Evolutionary conservation across 2,329 filamentous ascomycete genomes (phyloP), one percentile per base, ranked within the genome.

Genomic region (Exophiala sideris): DNA sequence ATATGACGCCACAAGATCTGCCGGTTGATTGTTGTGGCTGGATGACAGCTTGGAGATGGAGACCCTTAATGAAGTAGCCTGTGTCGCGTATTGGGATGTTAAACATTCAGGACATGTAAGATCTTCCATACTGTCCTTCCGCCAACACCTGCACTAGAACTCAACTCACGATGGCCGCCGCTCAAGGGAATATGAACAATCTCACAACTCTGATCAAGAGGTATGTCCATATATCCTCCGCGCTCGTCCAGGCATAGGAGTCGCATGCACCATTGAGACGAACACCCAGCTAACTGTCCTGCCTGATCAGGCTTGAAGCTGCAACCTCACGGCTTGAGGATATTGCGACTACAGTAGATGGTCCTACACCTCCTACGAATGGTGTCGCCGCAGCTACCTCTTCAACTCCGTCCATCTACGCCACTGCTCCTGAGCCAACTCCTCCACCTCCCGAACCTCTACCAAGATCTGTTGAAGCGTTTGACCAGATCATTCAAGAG

Each of bases 201-300:
- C 78, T 99, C 60, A 95, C 91, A 34, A 99, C 94, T 50, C 83
- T 99, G 67, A 96, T 99, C 78, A 99, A 99, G 82, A 85, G 94
- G 94, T 97, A 82, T 66, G 83, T 75, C 51, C 57, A 11, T 20
- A 46, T 32, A 18, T 5, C 21, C n/a, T 40, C 34, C 11, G 10
- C 16, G n/a, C 18, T 14, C 24, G 41, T 70, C 67, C 81, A 83
- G 71, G 84, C 73, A 54, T 68, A 56, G 49, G 63, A 73, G 61
- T 68, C 77, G 52, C 61, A 56, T 39, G 16, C 47, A 10, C 32
- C 36, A 51, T 29, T 42, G 36, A 18, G 18, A 29, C 33, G 29
- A n/a, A 42, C 21, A 6, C n/a, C 54, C 20, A 24, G 44, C 60
- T 62, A 50, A 62, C 56, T 24, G 21, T 16, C 36, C 29, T 54